These are phyloP conservation scores for Porcisia deanei DNA, from an alignment of 208 protist species.

Conservation along the genomic window DNA sequence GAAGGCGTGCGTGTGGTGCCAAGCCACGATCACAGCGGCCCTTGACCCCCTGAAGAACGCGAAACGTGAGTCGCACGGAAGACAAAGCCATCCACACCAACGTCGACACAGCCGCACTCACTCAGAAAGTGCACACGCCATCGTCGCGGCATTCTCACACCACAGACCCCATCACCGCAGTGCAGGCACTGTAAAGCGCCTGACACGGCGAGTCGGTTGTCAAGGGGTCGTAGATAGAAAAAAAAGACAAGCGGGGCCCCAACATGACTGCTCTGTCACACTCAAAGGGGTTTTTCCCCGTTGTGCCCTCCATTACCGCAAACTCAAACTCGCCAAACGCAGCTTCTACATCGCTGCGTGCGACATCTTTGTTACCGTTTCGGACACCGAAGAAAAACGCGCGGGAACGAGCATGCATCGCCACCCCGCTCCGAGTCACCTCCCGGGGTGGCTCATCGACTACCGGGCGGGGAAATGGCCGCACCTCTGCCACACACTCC, in stretches of 20 bases:
- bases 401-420: conserved; percentile 14
- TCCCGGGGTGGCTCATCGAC: not conserved
- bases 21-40: too few relatives aligned
- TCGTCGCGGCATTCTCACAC: not conserved
- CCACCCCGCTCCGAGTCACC: conserved; percentile 6
- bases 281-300: conserved; percentile 31
- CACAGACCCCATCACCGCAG: not conserved
- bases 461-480: conserved; percentile 42
- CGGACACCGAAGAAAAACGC: conserved; percentile 30
- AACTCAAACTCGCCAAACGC: conserved; percentile 26
- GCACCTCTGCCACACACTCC: conserved; percentile 66
- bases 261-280: conserved; percentile 43
- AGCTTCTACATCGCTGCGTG: conserved; percentile 8
- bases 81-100: not conserved
- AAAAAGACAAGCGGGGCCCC: conserved; percentile 39
- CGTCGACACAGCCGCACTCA: not conserved
- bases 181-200: conserved; percentile 23
- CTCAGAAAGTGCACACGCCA: too few relatives aligned
- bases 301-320: conserved; percentile 32
- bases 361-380: conserved; percentile 8
- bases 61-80: not conserved
- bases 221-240: conserved; percentile 10
- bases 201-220: conserved; percentile 8
- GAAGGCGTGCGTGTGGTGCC: not conserved
- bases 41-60: not conserved